Conservation (phyloP, 1,284 basidiomycete genomes). For the Puccinia novopanici region DNA sequence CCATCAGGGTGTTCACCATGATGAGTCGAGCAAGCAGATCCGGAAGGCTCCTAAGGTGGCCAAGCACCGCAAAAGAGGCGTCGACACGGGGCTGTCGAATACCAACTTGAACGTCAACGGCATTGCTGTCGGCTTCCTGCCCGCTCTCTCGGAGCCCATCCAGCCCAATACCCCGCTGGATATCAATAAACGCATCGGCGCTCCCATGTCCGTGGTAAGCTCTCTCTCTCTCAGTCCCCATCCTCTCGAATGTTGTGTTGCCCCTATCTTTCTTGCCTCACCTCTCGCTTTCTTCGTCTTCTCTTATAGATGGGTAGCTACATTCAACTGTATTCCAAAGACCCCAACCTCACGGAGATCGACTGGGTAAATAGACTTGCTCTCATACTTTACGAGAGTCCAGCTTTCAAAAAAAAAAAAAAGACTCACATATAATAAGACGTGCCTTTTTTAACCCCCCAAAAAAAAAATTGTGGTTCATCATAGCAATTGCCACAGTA, state of each 20-base stretch:
- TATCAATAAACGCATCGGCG: conserved; percentile 29
- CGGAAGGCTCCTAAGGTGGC: neutral
- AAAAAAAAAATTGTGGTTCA: neutral
- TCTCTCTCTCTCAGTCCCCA: too few relatives aligned
- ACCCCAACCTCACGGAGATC: conserved; percentile 26
- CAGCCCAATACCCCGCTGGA: conserved; percentile 41
- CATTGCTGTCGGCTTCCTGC: conserved; percentile 45
- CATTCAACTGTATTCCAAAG: conserved; percentile 24
- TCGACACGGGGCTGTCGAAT: conserved; percentile 14
- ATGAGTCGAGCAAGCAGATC: conserved; percentile 11
- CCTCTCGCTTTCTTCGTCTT: too few relatives aligned
- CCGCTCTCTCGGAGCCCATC: conserved; percentile 25
- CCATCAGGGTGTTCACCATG: neutral
- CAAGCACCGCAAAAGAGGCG: neutral
- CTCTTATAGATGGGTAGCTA: conserved; percentile 38
- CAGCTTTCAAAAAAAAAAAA: too few relatives aligned
- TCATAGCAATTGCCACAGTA: conserved; percentile 27
- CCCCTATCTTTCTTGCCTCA: too few relatives aligned
- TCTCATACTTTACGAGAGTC: too few relatives aligned
- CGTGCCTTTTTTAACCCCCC: neutral
- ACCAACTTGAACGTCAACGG: conserved; percentile 37
- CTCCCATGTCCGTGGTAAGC: conserved; percentile 46
- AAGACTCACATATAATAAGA: too few relatives aligned
- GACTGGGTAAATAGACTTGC: conserved; percentile 10
- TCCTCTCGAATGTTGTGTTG: too few relatives aligned